phyloP scores from a whole-genome alignment of 108 stramenopile genomes.

The Cyclotella sp. region DNA sequence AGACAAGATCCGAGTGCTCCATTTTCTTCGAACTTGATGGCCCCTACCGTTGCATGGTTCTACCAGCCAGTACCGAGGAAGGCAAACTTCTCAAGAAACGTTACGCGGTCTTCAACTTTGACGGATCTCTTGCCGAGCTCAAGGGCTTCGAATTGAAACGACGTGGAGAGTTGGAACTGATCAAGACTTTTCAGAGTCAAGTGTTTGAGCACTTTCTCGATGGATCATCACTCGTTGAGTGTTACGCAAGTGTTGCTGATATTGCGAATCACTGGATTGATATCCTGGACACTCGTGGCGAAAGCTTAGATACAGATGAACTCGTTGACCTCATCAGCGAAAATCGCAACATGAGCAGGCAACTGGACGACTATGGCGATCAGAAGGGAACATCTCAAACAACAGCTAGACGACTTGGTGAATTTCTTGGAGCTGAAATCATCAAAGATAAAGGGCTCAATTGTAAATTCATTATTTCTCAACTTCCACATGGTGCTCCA shows the following conservation, averaged over 20 bases:
- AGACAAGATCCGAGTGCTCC: constrained; percentile 94
- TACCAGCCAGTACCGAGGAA: constrained; percentile 98
- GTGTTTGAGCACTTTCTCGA: constrained; percentile 97
- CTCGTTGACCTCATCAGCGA: constrained; percentile 97
- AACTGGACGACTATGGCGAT: constrained; percentile 97
- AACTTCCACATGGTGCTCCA: constrained; percentile 94
- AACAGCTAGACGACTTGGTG: constrained; percentile 96
- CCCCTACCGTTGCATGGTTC: constrained; percentile 98
- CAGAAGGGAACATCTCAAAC: constrained; percentile 97
- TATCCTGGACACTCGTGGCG: constrained; percentile 94
- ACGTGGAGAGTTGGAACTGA: constrained; percentile 98
- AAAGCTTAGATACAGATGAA: constrained; percentile 93
- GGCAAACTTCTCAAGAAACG: constrained; percentile 99
- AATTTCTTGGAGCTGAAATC: constrained; percentile 98
- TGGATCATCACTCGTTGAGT: constrained; percentile 86
- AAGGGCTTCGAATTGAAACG: constrained; percentile 99
- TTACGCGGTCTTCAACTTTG: constrained; percentile 99
- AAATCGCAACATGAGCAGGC: constrained; percentile 96
- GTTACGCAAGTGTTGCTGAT: constrained; percentile 96
- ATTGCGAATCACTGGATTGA: constrained; percentile 99
- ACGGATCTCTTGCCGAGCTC: constrained; percentile 98
- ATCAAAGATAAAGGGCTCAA: constrained; percentile 98
- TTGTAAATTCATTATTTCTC: constrained; percentile 97
- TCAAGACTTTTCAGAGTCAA: constrained; percentile 98
- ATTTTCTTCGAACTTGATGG: constrained; percentile 99